Percentiles rank a stretch among this genome's conserved stretches.
phyloP scores from a whole-genome alignment of 441 rosid species.

The Gossypium laxum region DNA sequence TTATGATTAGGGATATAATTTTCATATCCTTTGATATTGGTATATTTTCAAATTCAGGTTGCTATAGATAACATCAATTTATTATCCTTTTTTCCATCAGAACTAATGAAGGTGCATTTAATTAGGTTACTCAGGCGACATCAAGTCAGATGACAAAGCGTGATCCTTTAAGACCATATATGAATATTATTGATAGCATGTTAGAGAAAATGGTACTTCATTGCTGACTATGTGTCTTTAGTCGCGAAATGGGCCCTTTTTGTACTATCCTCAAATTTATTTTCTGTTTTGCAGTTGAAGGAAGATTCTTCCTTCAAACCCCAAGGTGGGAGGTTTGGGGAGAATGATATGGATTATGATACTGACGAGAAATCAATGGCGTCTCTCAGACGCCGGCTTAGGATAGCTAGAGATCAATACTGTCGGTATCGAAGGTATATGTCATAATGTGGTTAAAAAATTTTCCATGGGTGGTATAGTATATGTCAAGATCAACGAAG shows the following conservation, averaged over 20 bases:
- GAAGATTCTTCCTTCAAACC: slow-evolving; percentile 69
- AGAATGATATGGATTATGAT: slow-evolving; percentile 81
- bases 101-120: slow-evolving; percentile 10
- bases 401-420: slow-evolving; percentile 65
- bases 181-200: slow-evolving; percentile 66
- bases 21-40: slow-evolving; percentile 4
- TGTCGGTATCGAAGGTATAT: slow-evolving; percentile 65
- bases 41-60: slow-evolving; percentile 4
- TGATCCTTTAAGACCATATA: slow-evolving; percentile 69
- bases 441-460: neutral
- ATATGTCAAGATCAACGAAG: neutral
- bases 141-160: slow-evolving; percentile 79
- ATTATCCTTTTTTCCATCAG: neutral
- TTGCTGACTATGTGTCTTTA: slow-evolving; percentile 5
- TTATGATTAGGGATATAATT: neutral
- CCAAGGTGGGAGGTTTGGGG: slow-evolving; percentile 77
- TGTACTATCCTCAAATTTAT: neutral
- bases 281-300: slow-evolving; percentile 37
- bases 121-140: slow-evolving; percentile 74
- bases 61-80: neutral
- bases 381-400: slow-evolving; percentile 58
- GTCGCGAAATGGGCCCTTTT: slow-evolving; percentile 5
- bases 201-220: slow-evolving; percentile 44
- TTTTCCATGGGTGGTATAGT: neutral
- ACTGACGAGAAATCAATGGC: slow-evolving; percentile 85